A percentile compares a stretch with the other conserved stretches of the same genome.
phyloP scores from a whole-genome alignment of 2,329 filamentous ascomycete species.

The Orbilia javanica region DNA sequence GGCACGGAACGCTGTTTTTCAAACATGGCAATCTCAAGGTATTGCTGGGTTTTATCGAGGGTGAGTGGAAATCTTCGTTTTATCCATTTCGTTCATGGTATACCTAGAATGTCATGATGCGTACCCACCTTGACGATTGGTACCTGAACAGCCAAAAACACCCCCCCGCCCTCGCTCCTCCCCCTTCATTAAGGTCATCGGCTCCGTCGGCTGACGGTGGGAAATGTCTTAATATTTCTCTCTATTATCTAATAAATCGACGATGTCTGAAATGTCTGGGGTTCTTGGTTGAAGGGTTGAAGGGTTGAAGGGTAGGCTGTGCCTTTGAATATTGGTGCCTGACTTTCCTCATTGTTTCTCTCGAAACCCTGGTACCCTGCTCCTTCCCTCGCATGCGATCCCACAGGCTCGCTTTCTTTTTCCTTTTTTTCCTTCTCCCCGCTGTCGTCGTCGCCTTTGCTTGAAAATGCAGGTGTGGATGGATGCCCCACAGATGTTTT shows the following conservation, averaged over 20 bases:
- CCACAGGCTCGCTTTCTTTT: constrained; percentile 57
- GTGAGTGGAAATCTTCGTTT: constrained; percentile 62
- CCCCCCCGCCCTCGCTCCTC: background rate
- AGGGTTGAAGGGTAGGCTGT: constrained; percentile 31
- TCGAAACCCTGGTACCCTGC: constrained; percentile 42
- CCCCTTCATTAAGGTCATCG: constrained; percentile 19
- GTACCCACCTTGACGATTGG: constrained; percentile 20
- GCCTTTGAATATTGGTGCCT: constrained; percentile 43
- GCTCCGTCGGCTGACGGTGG: constrained; percentile 27
- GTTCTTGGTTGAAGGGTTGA: constrained; percentile 1
- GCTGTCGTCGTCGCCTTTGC: constrained; percentile 16
- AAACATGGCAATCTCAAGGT: constrained; percentile 85
- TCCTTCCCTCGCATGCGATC: constrained; percentile 48
- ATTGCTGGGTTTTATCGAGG: constrained; percentile 90
- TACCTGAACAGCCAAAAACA: constrained; percentile 13
- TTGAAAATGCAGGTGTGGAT: constrained; percentile 29
- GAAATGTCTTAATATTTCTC: constrained; percentile 16
- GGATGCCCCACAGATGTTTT: constrained; percentile 44
- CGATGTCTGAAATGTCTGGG: constrained; percentile 9
- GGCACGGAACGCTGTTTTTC: constrained; percentile 77
- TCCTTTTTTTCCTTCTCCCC: constrained; percentile 49
- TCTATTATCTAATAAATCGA: constrained; percentile 44
- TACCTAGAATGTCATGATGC: constrained; percentile 13
- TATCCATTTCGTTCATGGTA: background rate
- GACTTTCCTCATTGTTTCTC: constrained; percentile 30